Conservation (phyloP, 2,329 filamentous ascomycete genomes). For the Neofusicoccum sp. region DNA sequence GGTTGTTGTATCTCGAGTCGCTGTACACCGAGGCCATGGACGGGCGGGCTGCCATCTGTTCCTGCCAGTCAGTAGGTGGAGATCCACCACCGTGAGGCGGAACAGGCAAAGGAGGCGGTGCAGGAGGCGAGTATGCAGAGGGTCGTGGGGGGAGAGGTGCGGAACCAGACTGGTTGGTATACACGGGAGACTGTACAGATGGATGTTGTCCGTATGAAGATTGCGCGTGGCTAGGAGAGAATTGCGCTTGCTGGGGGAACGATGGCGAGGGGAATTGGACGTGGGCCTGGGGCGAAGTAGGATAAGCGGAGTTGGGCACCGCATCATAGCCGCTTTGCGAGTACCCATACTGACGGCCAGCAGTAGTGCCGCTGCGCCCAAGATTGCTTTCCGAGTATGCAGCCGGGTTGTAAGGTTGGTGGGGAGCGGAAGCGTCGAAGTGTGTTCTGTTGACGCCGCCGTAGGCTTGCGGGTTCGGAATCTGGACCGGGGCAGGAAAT, state of each 20-base stretch:
- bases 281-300: constrained; percentile 21
- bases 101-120: constrained; percentile 37
- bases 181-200: constrained; percentile 16
- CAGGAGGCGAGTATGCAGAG: constrained; percentile 33
- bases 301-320: constrained; percentile 20
- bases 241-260: constrained; percentile 13
- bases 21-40: constrained; percentile 12
- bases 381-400: constrained; percentile 40
- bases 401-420: constrained; percentile 46
- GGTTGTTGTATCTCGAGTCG: constrained; percentile 12
- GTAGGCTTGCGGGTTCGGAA: constrained; percentile 65
- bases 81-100: constrained; percentile 32
- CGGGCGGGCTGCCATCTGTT: constrained; percentile 6
- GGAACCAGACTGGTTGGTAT: constrained; percentile 17
- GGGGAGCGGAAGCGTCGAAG: constrained; percentile 32
- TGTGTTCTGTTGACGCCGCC: constrained; percentile 35
- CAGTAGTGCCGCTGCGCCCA: constrained; percentile 27
- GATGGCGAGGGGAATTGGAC: constrained; percentile 12
- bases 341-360: constrained; percentile 37
- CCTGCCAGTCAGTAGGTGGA: constrained; percentile 34
- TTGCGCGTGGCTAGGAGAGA: constrained; percentile 24
- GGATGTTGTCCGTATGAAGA: constrained; percentile 10
- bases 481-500: constrained; percentile 48
- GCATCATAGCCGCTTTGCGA: constrained; percentile 31
- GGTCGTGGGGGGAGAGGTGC: constrained; percentile 20